Evolutionary conservation across 2,329 filamentous ascomycete genomes (phyloP).

Genomic region (Alternaria sp.): DNA sequence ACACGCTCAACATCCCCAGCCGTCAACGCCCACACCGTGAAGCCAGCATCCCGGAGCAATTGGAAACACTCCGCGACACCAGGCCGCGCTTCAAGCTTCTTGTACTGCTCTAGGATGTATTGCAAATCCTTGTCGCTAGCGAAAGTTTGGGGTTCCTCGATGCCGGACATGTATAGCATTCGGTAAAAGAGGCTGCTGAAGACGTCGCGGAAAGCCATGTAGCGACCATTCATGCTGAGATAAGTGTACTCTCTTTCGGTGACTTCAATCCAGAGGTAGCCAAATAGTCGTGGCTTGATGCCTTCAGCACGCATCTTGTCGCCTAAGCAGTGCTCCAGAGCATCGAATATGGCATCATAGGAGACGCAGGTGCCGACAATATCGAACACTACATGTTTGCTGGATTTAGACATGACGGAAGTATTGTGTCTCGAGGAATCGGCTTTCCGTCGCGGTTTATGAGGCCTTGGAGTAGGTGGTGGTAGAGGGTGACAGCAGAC

Average conservation of each 20-base stretch:
- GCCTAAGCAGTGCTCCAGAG: neutral
- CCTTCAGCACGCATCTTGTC: neutral
- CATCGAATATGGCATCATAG: neutral
- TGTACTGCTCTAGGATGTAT: neutral
- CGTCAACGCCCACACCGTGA: neutral
- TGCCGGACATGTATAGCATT: neutral
- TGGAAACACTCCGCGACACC: neutral
- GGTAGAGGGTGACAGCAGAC: neutral
- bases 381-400: neutral
- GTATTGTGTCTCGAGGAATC: neutral
- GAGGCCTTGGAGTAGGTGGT: neutral
- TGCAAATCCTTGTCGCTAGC: neutral
- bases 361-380: neutral
- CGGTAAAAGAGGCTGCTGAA: neutral
- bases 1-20: neutral
- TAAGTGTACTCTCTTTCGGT: neutral
- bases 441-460: neutral
- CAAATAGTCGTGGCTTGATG: neutral
- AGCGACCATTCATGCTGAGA: neutral
- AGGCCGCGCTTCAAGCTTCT: neutral
- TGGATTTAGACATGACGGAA: neutral
- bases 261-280: neutral
- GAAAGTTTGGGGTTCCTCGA: neutral
- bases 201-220: neutral
- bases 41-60: neutral